Evolutionary conservation across 139 green algal species (phyloP).

Genomic region (Spirogloea muscicola): DNA sequence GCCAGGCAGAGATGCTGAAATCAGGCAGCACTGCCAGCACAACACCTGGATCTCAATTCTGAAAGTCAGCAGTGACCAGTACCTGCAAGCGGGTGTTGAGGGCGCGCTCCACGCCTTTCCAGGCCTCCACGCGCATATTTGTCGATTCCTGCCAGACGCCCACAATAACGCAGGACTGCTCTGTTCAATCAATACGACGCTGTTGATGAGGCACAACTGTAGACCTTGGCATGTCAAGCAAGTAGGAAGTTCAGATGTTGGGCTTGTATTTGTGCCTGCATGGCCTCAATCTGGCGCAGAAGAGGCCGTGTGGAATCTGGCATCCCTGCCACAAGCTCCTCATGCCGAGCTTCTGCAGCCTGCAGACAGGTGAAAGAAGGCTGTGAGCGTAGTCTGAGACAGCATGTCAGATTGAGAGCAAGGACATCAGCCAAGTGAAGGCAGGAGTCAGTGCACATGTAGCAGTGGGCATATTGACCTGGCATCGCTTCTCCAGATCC

Average conservation of each 20-base stretch:
- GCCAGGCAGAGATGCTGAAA: not conserved
- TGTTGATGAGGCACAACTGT: not conserved
- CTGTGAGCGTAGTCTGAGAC: no score
- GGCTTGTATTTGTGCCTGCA: slow-evolving; percentile 56
- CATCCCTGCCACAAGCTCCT: slow-evolving; percentile 77
- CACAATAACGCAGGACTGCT: not conserved
- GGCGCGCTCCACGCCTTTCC: slow-evolving; percentile 62
- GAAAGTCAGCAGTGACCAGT: no score
- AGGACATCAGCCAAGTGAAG: no score
- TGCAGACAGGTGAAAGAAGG: no score
- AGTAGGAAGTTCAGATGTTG: not conserved
- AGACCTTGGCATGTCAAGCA: not conserved
- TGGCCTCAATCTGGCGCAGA: slow-evolving; percentile 84
- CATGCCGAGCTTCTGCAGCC: slow-evolving; percentile 77
- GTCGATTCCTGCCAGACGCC: slow-evolving; percentile 10
- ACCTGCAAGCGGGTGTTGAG: slow-evolving; percentile 54
- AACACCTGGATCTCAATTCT: no score
- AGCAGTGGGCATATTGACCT: no score
- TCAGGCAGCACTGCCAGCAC: no score
- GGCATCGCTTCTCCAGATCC: slow-evolving; percentile 43
- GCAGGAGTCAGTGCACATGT: no score
- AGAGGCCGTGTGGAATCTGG: slow-evolving; percentile 86
- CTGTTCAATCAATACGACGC: not conserved
- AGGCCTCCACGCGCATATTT: slow-evolving; percentile 43
- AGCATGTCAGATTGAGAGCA: no score